phyloP scores from a whole-genome alignment of 192 early-diverging fungal genomes.

The Radiomyces spectabilis region DNA sequence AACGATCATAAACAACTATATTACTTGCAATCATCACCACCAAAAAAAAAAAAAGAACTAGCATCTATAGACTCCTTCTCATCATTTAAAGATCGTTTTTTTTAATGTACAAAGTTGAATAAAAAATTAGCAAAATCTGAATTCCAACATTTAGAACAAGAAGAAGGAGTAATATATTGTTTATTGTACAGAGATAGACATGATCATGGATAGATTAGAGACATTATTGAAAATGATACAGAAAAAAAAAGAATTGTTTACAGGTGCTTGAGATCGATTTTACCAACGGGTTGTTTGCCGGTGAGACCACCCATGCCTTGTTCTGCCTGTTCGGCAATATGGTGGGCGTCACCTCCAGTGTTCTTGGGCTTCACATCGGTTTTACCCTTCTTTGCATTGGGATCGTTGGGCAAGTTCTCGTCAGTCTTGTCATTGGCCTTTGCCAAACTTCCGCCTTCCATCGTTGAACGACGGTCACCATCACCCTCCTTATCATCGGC shows the following conservation, averaged over 20 bases:
- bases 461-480: no score
- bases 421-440: background rate
- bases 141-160: no score
- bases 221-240: no score
- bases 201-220: no score
- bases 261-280: slow-evolving; percentile 14
- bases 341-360: slow-evolving; percentile 10
- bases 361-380: slow-evolving; percentile 1
- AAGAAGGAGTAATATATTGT: no score
- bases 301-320: slow-evolving; percentile 14
- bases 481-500: no score
- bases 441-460: background rate
- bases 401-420: background rate
- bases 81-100: background rate
- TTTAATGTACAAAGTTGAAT: background rate
- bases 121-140: no score
- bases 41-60: background rate
- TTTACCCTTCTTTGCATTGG: background rate
- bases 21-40: background rate
- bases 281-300: slow-evolving; percentile 21
- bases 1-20: background rate
- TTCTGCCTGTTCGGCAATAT: slow-evolving; percentile 14
- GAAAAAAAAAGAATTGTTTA: no score
- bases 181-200: no score
- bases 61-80: background rate